Base-by-base conservation (phyloP, 2,329 filamentous ascomycete species). In the Aphanoascus verrucosus region DNA sequence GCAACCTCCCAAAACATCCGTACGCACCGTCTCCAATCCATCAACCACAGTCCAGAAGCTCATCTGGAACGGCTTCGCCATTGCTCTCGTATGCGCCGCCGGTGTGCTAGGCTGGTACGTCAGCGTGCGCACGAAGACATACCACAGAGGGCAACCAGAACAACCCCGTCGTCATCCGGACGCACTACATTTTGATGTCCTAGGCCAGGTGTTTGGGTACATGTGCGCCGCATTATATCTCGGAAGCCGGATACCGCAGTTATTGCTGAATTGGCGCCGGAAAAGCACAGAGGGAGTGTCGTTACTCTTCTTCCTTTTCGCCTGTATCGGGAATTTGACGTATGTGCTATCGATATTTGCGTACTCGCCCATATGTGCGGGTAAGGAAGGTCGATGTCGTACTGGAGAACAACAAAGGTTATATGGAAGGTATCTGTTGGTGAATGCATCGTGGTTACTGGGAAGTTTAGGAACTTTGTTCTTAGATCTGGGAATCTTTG, bases 241-340 rank as follows among this genome's bases (percentile, higher is more conserved):
- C 9, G 88, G 88, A 19, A 93, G 86, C 0, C 85, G 93, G 7
- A 71, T 97, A 5, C 93, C 93, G 0, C 93, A 98, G 72, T 77
- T 98, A 1, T 76, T 96, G 6, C 80, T 97, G 51, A 98, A 97
- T 69, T 94, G 88, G 73, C 82, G 87, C 17, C 84, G 93, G 58
- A 94, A 94, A 72, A 90, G 85, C 42, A 96, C 90, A 0, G 90
- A 97, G 53, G 93, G 93, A 2, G 84, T 98, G 17, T 91, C 86
- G 59, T 83, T 96, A 72, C 78, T 97, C 9, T 98, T 97, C 72
- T 97, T 97, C 73, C 75, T 97, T 19, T 97, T 98, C 67, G 93
- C 93, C 3, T 97, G 91, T 65, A 81, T 97, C 5, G 93, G 93
- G 1, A 98, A 98, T 67, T 69, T 95, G 59, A 96, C 90, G 0